These are phyloP conservation scores for Phytophthora idaei DNA, from an alignment of 352 stramenopile species.

Conservation along the genomic window DNA sequence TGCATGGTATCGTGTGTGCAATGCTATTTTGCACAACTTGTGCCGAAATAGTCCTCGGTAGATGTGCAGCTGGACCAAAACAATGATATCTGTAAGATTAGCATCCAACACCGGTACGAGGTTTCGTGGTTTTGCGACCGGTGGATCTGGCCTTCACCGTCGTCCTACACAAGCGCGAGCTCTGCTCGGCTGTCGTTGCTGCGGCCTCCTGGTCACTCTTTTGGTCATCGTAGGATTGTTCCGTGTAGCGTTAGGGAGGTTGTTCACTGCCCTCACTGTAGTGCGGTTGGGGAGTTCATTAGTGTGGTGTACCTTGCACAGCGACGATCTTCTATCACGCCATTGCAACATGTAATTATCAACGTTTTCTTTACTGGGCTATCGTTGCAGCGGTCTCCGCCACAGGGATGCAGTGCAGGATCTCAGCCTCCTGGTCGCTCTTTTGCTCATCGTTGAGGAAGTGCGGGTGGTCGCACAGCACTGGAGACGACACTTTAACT, in stretches of 20 bases:
- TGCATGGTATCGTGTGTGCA: neutral
- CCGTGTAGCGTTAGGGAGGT: no score
- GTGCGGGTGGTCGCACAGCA: conserved; percentile 82
- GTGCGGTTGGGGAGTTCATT: no score
- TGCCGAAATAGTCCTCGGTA: conserved; percentile 14
- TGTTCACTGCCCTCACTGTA: no score
- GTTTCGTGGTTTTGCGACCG: conserved; percentile 21
- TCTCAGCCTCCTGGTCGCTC: conserved; percentile 52
- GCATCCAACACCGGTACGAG: conserved; percentile 20
- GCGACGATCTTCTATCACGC: no score
- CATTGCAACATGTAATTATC: neutral
- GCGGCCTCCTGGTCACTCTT: no score
- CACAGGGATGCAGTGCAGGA: conserved; percentile 76
- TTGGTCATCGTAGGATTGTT: no score
- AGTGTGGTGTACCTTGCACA: no score
- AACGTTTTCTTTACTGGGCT: conserved; percentile 9
- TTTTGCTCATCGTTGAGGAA: conserved; percentile 78
- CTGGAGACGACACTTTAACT: conserved; percentile 77
- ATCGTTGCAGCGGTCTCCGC: neutral
- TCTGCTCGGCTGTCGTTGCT: no score
- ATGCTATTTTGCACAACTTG: neutral
- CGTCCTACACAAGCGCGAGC: no score
- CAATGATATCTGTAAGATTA: conserved; percentile 3
- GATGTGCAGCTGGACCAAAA: conserved; percentile 4
- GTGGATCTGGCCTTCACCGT: no score